Evolutionary conservation across 208 protist genomes (phyloP).

Genomic region (Leishmania lainsoni): DNA sequence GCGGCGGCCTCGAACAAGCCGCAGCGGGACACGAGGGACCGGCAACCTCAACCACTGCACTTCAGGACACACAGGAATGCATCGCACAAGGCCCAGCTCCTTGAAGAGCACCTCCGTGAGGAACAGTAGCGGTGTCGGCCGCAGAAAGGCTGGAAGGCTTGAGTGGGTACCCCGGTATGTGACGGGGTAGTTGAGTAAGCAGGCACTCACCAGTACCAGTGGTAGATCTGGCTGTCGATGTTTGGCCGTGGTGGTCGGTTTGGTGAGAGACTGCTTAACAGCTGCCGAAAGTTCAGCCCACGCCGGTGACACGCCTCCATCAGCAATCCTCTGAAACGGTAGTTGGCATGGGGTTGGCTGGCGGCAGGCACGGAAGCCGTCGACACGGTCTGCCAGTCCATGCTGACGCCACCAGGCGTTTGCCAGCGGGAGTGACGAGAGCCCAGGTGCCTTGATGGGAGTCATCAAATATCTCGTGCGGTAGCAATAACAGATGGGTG

Average conservation of each 20-base stretch:
- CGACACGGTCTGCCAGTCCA: conserved; percentile 10
- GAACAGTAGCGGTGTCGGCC: conserved; percentile 40
- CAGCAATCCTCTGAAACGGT: not conserved
- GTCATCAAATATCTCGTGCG: not conserved
- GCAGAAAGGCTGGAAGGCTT: conserved; percentile 1
- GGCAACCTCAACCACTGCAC: conserved; percentile 70
- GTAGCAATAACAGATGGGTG: not conserved
- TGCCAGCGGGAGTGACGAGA: conserved; percentile 4
- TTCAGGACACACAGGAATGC: conserved; percentile 77
- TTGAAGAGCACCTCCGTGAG: conserved; percentile 48
- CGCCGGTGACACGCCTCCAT: not conserved
- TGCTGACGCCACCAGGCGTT: conserved; percentile 27
- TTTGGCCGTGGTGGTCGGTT: not conserved
- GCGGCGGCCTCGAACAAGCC: conserved; percentile 21
- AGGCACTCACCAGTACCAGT: conserved; percentile 68
- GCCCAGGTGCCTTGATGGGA: not conserved
- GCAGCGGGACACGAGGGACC: conserved; percentile 58
- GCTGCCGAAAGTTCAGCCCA: not conserved
- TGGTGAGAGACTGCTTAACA: not conserved
- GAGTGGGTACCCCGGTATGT: conserved; percentile 43
- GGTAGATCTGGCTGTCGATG: conserved; percentile 22
- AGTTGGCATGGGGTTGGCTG: conserved; percentile 15
- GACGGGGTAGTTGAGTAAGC: conserved; percentile 61
- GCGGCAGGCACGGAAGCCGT: conserved; percentile 19
- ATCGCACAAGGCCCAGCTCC: conserved; percentile 32